These are phyloP conservation scores for Aspergillus sclerotiicarbonarius DNA, from an alignment of 495 filamentous ascomycete species.

Conservation along the genomic window DNA sequence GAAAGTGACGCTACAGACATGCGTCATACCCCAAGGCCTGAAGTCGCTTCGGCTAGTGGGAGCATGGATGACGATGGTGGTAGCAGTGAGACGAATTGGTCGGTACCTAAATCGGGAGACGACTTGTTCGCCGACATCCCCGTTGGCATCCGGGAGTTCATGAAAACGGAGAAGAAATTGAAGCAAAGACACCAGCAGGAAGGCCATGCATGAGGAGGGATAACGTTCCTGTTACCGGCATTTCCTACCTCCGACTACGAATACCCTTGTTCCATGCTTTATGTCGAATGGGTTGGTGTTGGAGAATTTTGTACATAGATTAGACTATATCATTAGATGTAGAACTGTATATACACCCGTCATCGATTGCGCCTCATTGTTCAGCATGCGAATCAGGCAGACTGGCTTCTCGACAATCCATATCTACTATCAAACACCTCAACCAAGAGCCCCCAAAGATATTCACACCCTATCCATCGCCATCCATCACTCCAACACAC, in stretches of 20 bases:
- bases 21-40: slow-evolving; percentile 34
- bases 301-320: too few relatives aligned
- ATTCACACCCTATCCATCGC: too few relatives aligned
- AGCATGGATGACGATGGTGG: slow-evolving; percentile 84
- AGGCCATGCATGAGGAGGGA: slow-evolving; percentile 16
- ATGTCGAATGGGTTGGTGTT: too few relatives aligned
- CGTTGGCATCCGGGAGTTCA: slow-evolving; percentile 93
- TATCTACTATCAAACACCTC: too few relatives aligned
- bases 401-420: too few relatives aligned
- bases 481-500: too few relatives aligned
- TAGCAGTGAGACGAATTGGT: slow-evolving; percentile 68
- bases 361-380: too few relatives aligned
- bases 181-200: slow-evolving; percentile 65
- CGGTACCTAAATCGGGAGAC: slow-evolving; percentile 27
- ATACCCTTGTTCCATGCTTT: neutral
- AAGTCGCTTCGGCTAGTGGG: slow-evolving; percentile 38
- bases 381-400: too few relatives aligned
- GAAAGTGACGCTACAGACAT: slow-evolving; percentile 26
- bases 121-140: slow-evolving; percentile 80
- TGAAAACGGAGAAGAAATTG: slow-evolving; percentile 92
- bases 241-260: neutral
- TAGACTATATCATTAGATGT: too few relatives aligned
- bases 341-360: too few relatives aligned
- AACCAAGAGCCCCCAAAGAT: too few relatives aligned
- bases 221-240: neutral